Percentiles rank a stretch among this genome's conserved stretches.
These are phyloP conservation scores for Alternaria infectoria DNA, from an alignment of 2,329 filamentous ascomycete species.

Conservation along the genomic window DNA sequence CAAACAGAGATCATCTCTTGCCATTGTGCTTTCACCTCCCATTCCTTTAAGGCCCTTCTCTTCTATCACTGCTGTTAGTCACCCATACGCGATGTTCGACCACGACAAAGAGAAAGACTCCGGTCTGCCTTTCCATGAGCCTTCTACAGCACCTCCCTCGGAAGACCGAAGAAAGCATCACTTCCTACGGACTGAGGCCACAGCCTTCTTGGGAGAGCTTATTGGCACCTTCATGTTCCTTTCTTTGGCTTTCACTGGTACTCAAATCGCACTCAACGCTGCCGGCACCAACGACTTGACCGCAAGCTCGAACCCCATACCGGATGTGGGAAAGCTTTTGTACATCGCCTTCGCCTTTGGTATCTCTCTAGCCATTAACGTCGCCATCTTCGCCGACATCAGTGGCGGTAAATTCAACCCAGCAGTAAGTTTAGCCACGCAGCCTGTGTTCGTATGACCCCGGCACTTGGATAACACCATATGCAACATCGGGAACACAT, in stretches of 20 bases:
- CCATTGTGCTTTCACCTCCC: background rate
- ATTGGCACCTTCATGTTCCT: slow-evolving; percentile 57
- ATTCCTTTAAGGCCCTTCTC: slow-evolving; percentile 1
- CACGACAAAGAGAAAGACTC: slow-evolving; percentile 7
- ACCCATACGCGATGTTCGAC: slow-evolving; percentile 11
- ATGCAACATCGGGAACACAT: background rate
- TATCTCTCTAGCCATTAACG: slow-evolving; percentile 44
- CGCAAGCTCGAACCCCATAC: slow-evolving; percentile 10
- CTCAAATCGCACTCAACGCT: slow-evolving; percentile 58
- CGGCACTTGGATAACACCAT: slow-evolving; percentile 28
- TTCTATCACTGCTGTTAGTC: background rate
- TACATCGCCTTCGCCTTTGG: slow-evolving; percentile 46
- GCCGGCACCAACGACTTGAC: slow-evolving; percentile 36
- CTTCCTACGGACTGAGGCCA: slow-evolving; percentile 23
- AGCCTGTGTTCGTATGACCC: background rate
- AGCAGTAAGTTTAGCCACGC: slow-evolving; percentile 30
- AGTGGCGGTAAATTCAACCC: slow-evolving; percentile 38
- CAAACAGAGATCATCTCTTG: slow-evolving; percentile 1
- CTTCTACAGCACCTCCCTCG: slow-evolving; percentile 8
- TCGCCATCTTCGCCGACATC: slow-evolving; percentile 46
- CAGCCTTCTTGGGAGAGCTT: slow-evolving; percentile 50
- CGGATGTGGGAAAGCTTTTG: slow-evolving; percentile 39
- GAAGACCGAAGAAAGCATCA: slow-evolving; percentile 6
- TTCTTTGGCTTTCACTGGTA: slow-evolving; percentile 40
- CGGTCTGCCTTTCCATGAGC: slow-evolving; percentile 21